A percentile compares a stretch with the other conserved stretches of the same genome.
Conservation (phyloP, 1,284 basidiomycete species). For the Anthracocystis walkeri region DNA sequence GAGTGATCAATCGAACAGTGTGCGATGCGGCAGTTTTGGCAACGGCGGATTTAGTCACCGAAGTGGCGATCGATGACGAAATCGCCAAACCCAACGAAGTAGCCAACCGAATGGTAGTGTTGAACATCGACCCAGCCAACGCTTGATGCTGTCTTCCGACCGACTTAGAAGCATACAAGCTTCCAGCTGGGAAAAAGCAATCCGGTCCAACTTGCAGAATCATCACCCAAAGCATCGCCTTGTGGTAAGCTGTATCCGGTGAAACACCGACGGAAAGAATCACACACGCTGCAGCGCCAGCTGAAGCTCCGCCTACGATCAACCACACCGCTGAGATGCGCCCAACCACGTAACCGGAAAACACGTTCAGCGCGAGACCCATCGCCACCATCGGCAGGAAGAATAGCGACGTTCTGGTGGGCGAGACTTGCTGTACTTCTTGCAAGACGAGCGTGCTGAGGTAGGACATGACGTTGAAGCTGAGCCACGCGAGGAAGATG, state of each 20-base stretch:
- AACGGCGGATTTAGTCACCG: slow-evolving; percentile 41
- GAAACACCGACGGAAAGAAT: slow-evolving; percentile 79
- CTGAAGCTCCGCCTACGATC: slow-evolving; percentile 66
- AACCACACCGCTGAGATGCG: slow-evolving; percentile 61
- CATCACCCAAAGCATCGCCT: slow-evolving; percentile 82
- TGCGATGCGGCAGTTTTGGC: slow-evolving; percentile 12
- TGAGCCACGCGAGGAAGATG: slow-evolving; percentile 78
- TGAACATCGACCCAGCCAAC: slow-evolving; percentile 63
- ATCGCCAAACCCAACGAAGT: slow-evolving; percentile 63
- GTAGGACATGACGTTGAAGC: slow-evolving; percentile 72
- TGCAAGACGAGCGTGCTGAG: slow-evolving; percentile 53
- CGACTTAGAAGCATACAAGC: slow-evolving; percentile 51
- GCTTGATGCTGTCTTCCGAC: slow-evolving; percentile 54
- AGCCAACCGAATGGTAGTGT: slow-evolving; percentile 59
- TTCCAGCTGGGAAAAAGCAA: slow-evolving; percentile 54
- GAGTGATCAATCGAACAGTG: slow-evolving; percentile 11
- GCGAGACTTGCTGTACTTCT: slow-evolving; percentile 71
- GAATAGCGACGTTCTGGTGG: slow-evolving; percentile 79
- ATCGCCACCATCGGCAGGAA: slow-evolving; percentile 78
- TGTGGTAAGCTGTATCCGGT: slow-evolving; percentile 78
- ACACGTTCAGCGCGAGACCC: slow-evolving; percentile 66
- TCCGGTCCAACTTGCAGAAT: slow-evolving; percentile 71
- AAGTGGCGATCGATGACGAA: slow-evolving; percentile 55
- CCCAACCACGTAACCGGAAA: slow-evolving; percentile 55
- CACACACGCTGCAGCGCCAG: slow-evolving; percentile 76